Percentiles rank a stretch among this genome's conserved stretches.
Conservation (phyloP, 2,329 filamentous ascomycete genomes). For the Diaporthe vaccinii region DNA sequence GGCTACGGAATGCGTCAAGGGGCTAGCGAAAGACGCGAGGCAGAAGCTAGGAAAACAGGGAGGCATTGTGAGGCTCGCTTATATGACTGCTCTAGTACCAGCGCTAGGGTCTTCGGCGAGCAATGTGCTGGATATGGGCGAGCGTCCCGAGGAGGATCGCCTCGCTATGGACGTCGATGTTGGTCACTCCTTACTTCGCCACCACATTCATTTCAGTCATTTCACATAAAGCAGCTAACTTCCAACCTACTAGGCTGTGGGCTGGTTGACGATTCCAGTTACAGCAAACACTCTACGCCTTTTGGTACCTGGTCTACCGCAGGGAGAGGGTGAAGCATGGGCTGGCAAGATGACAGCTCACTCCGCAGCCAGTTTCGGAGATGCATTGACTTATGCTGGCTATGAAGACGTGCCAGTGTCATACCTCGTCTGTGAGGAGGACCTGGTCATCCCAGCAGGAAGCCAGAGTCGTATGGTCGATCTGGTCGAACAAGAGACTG, state of each 20-base stretch:
- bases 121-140: not conserved
- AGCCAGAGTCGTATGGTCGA: not conserved
- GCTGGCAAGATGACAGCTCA: not conserved
- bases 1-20: not conserved
- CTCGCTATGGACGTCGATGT: not conserved
- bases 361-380: not conserved
- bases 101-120: not conserved
- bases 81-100: not conserved
- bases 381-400: conserved; percentile 1
- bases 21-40: not conserved
- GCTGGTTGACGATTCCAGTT: conserved; percentile 7
- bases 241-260: not conserved
- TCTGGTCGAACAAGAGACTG: not conserved
- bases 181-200: not conserved
- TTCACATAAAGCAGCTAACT: not conserved
- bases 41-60: not conserved
- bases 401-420: conserved; percentile 4
- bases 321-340: not conserved
- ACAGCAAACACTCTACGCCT: not conserved
- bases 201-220: not conserved
- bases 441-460: not conserved
- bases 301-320: not conserved
- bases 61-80: conserved; percentile 3
- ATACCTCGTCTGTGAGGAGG: conserved; percentile 2
- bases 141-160: not conserved